Conservation (phyloP, 768 basidiomycete genomes). For the Lactarius trivialis region DNA sequence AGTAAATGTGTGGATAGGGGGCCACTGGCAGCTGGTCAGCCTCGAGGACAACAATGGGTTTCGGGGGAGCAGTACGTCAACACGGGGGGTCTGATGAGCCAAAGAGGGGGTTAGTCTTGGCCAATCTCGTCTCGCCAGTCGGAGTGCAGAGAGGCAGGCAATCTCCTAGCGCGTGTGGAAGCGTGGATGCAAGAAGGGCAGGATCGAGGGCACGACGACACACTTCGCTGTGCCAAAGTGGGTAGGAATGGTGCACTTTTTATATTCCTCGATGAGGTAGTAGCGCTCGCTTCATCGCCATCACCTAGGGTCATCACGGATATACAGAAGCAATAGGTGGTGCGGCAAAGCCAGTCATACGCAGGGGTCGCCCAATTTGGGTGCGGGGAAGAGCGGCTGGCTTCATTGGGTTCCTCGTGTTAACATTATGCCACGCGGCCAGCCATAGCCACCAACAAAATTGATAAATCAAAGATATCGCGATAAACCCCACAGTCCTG, state of each 20-base stretch:
- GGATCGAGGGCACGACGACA: background rate
- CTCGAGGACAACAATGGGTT: constrained; percentile 19
- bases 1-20: constrained; percentile 14
- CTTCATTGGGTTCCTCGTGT: background rate
- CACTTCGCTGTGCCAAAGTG: background rate
- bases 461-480: background rate
- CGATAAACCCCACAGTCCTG: background rate
- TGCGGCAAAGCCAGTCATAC: background rate
- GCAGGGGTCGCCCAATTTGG: background rate
- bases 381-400: background rate
- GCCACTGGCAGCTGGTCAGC: constrained; percentile 15
- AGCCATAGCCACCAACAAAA: background rate
- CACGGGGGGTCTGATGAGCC: constrained; percentile 10
- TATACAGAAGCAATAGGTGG: background rate
- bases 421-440: background rate
- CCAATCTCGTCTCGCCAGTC: constrained; percentile 13
- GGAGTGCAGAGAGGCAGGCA: background rate
- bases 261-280: background rate
- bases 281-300: background rate
- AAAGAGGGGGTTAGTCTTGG: constrained; percentile 12
- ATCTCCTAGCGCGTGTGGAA: constrained; percentile 12
- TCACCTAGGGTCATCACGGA: background rate
- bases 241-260: background rate
- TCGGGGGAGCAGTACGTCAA: constrained; percentile 17
- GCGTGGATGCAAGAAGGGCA: constrained; percentile 15